Percentiles rank a stretch among this genome's conserved stretches.
Evolutionary conservation across 2,329 filamentous ascomycete species (phyloP).

Genomic region (Penicillium fuscoglaucum): DNA sequence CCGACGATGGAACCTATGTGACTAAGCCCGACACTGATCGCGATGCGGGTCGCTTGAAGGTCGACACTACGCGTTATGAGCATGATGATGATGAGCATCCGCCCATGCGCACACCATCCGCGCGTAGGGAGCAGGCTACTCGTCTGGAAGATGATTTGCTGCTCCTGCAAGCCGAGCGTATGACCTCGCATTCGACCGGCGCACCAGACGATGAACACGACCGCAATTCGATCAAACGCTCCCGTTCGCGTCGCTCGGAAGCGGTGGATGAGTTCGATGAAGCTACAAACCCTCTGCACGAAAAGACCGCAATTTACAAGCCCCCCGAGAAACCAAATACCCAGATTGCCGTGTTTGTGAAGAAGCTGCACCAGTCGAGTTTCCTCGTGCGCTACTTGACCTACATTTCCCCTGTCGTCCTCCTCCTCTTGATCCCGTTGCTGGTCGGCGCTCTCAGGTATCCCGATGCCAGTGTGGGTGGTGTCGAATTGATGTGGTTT

Average conservation of each 20-base stretch:
- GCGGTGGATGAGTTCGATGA: slow-evolving; percentile 66
- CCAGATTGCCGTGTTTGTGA: slow-evolving; percentile 63
- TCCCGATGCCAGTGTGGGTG: slow-evolving; percentile 65
- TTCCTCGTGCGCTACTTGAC: slow-evolving; percentile 68
- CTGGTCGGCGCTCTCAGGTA: slow-evolving; percentile 64
- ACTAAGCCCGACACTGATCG: slow-evolving; percentile 21
- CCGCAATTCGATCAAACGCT: slow-evolving; percentile 51
- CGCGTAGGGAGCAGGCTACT: slow-evolving; percentile 59
- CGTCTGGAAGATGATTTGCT: slow-evolving; percentile 66
- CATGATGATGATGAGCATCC: slow-evolving; percentile 7
- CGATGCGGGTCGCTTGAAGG: slow-evolving; percentile 20
- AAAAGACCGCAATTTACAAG: slow-evolving; percentile 64
- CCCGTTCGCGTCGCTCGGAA: slow-evolving; percentile 56
- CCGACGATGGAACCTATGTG: slow-evolving; percentile 36
- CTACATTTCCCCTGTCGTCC: slow-evolving; percentile 66
- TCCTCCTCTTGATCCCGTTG: slow-evolving; percentile 67
- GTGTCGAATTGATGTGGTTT: slow-evolving; percentile 83
- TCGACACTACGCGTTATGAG: slow-evolving; percentile 33
- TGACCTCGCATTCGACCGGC: slow-evolving; percentile 51
- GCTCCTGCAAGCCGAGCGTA: slow-evolving; percentile 64
- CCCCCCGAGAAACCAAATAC: slow-evolving; percentile 64
- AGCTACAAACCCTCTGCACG: slow-evolving; percentile 68
- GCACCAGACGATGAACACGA: slow-evolving; percentile 31
- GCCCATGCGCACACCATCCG: slow-evolving; percentile 51
- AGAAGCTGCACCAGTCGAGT: slow-evolving; percentile 64